phyloP scores from a whole-genome alignment of 2,329 filamentous ascomycete genomes.

The Hypoxylon sp. region DNA sequence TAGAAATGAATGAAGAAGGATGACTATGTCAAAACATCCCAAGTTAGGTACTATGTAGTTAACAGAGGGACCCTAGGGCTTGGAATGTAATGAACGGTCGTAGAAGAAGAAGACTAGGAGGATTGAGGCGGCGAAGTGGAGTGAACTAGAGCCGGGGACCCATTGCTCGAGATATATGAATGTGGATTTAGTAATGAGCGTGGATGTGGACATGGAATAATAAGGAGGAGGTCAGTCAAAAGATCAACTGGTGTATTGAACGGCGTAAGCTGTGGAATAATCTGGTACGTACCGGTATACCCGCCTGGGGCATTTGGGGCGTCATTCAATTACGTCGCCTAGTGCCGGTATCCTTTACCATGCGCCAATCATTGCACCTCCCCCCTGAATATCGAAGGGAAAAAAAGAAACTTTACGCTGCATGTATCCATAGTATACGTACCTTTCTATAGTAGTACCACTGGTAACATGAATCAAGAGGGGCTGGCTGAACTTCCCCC shows the following conservation, averaged over 20 bases:
- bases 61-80: constrained; percentile 14
- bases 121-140: constrained; percentile 24
- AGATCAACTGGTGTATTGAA: too few relatives aligned
- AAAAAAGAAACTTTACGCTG: constrained; percentile 17
- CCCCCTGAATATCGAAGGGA: constrained; percentile 37
- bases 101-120: constrained; percentile 36
- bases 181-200: constrained; percentile 2
- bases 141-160: constrained; percentile 19
- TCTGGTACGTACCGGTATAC: constrained; percentile 33
- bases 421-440: neutral
- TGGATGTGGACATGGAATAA: constrained; percentile 18
- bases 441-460: neutral
- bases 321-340: constrained; percentile 40
- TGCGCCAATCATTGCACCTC: constrained; percentile 36
- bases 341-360: constrained; percentile 36
- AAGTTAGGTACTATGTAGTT: neutral
- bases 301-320: constrained; percentile 27
- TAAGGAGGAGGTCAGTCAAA: constrained; percentile 34
- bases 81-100: constrained; percentile 29
- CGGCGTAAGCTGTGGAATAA: constrained; percentile 12
- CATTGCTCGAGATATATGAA: constrained; percentile 41
- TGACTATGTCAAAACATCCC: constrained; percentile 28
- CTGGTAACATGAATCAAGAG: constrained; percentile 5
- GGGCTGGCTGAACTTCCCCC: constrained; percentile 14
- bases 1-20: constrained; percentile 39